Evolutionary conservation across 805 yeast species (phyloP).

Genomic region (Kuraishia piskuri): DNA sequence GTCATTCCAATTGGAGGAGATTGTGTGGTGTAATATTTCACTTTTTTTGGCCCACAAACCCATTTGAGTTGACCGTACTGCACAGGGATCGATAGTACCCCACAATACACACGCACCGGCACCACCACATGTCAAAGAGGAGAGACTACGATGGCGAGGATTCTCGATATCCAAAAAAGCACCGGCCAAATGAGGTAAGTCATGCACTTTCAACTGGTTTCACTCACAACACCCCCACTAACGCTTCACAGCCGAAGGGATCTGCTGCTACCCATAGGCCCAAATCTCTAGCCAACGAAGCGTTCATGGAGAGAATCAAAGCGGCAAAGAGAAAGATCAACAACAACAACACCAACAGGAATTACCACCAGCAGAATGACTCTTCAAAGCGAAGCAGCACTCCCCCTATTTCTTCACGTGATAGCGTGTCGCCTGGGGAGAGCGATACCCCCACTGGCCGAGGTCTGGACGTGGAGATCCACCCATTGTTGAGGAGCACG

Average conservation of each 20-base stretch:
- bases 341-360: background rate
- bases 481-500: conserved; percentile 17
- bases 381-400: background rate
- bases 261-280: background rate
- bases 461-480: conserved; percentile 17
- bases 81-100: too few relatives aligned
- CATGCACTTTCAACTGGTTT: too few relatives aligned
- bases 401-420: background rate
- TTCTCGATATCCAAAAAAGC: background rate
- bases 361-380: background rate
- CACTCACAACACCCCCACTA: background rate
- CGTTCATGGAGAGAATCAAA: background rate
- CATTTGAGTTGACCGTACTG: too few relatives aligned
- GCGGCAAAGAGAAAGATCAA: background rate
- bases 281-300: background rate
- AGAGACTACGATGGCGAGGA: background rate
- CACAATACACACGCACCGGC: too few relatives aligned
- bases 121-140: background rate
- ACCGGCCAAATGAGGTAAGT: background rate
- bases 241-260: background rate
- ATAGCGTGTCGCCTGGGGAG: background rate
- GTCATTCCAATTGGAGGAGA: too few relatives aligned
- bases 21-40: too few relatives aligned
- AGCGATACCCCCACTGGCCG: background rate
- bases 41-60: too few relatives aligned